Evolutionary conservation across 352 stramenopile species (phyloP).

Genomic region (Thraustochytrium striatum): DNA sequence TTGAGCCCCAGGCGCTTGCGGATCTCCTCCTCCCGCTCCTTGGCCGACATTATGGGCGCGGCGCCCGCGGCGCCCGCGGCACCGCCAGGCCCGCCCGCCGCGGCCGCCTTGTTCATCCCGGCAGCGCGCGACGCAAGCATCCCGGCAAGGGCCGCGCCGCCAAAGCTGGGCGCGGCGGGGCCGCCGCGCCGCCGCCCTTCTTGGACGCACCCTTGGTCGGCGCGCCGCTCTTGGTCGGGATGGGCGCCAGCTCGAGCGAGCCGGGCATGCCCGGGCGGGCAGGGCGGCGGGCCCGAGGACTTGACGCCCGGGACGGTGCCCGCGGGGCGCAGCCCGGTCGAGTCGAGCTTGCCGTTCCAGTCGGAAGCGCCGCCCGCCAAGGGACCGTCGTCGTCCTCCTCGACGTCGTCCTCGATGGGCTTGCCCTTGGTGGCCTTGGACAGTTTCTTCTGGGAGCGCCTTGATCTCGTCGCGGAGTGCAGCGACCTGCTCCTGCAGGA

Average conservation of each 20-base stretch:
- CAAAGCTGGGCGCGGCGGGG: background rate
- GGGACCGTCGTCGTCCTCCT: conserved; percentile 4
- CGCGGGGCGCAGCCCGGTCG: conserved; percentile 26
- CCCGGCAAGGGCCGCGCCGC: background rate
- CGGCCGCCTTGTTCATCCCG: background rate
- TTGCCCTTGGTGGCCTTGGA: conserved; percentile 21
- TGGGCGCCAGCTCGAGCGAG: conserved; percentile 44
- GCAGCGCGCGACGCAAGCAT: conserved; percentile 10
- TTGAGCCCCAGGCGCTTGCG: conserved; percentile 29
- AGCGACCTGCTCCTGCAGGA: conserved; percentile 21
- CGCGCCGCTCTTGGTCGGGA: conserved; percentile 46
- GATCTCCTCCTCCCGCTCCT: conserved; percentile 28
- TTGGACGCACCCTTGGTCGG: background rate
- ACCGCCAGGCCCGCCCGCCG: background rate
- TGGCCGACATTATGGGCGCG: background rate
- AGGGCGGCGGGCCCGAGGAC: background rate
- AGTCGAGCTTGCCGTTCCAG: conserved; percentile 46
- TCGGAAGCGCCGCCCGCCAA: background rate
- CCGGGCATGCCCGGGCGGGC: conserved; percentile 38
- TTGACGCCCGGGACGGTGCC: conserved; percentile 12
- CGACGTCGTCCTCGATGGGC: conserved; percentile 24
- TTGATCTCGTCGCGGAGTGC: conserved; percentile 20
- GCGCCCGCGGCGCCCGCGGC: background rate
- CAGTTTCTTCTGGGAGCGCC: conserved; percentile 25
- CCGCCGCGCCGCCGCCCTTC: background rate